Percentiles rank a stretch among this genome's conserved stretches.
phyloP scores from a whole-genome alignment of 129 eudicot species.

The Helianthus annuus region HanXRQr2.0-SUNRISE NC_035443.2:40224349-40224848 shows the following conservation, averaged over 20 bases:
- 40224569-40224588: slow-evolving; percentile 61
- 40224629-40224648: slow-evolving; percentile 92
- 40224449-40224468: slow-evolving; percentile 43
- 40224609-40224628: slow-evolving; percentile 79
- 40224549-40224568: slow-evolving; percentile 84
- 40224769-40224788: slow-evolving; percentile 85
- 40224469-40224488: slow-evolving; percentile 34
- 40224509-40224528: slow-evolving; percentile 33
- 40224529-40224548: slow-evolving; percentile 78
- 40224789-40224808: slow-evolving; percentile 57
- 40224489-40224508: slow-evolving; percentile 38
- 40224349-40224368: slow-evolving; percentile 66
- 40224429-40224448: slow-evolving; percentile 46
- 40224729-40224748: slow-evolving; percentile 77
- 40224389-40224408: slow-evolving; percentile 53
- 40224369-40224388: slow-evolving; percentile 33
- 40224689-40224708: slow-evolving; percentile 88
- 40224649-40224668: slow-evolving; percentile 84
- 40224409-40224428: slow-evolving; percentile 81
- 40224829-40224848: neutral
- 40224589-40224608: slow-evolving; percentile 76
- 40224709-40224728: slow-evolving; percentile 85
- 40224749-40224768: slow-evolving; percentile 87
- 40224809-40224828: neutral
- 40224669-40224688: slow-evolving; percentile 74